Evolutionary conservation across 352 stramenopile genomes (phyloP).

Genomic region (Aphanomyces cochlioides): DNA sequence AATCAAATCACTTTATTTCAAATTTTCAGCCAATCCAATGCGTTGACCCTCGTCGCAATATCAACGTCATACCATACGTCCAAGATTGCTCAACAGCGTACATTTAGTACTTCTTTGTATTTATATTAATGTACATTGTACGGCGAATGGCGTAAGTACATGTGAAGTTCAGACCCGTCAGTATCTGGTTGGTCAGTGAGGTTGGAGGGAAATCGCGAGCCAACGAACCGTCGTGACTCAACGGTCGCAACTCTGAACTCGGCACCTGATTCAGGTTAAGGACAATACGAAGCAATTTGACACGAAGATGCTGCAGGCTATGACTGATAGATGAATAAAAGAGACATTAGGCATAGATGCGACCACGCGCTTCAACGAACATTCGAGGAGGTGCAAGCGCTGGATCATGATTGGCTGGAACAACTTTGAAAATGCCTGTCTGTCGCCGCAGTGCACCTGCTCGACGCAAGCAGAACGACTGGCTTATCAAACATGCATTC

Average conservation of each 20-base stretch:
- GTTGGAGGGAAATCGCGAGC: neutral
- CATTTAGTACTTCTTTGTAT: neutral
- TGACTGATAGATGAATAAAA: too few species aligned
- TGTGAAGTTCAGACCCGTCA: neutral
- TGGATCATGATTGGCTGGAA: conserved; percentile 7
- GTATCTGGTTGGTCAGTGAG: conserved; percentile 14
- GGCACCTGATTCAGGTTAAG: too few species aligned
- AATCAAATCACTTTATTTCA: conserved; percentile 13
- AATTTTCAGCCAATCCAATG: conserved; percentile 28
- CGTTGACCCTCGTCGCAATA: conserved; percentile 1
- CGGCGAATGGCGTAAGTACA: neutral
- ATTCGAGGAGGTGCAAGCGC: neutral
- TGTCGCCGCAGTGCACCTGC: conserved; percentile 26
- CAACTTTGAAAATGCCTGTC: conserved; percentile 1
- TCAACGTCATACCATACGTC: neutral
- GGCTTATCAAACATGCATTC: conserved; percentile 51
- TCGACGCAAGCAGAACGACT: conserved; percentile 40
- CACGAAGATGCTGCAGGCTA: too few species aligned
- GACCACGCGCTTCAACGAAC: neutral
- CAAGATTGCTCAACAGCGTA: neutral
- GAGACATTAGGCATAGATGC: neutral
- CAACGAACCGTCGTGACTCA: conserved; percentile 13
- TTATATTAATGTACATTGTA: neutral
- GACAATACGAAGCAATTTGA: too few species aligned
- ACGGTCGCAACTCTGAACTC: neutral